These are phyloP conservation scores for Cladosporium phlei DNA, from an alignment of 2,329 filamentous ascomycete species.

Conservation along the genomic window DNA sequence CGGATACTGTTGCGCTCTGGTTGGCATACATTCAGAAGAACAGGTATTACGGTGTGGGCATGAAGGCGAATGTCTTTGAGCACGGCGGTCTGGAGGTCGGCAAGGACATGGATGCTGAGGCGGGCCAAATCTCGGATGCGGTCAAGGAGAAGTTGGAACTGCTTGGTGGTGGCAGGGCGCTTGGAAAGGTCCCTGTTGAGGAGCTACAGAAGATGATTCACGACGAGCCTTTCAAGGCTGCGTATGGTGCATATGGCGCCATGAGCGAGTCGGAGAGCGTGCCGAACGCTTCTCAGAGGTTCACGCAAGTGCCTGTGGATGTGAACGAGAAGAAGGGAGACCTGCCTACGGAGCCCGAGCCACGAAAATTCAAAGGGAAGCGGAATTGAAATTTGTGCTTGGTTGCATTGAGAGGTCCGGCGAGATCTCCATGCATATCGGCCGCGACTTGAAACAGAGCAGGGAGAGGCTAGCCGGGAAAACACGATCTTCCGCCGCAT, in stretches of 20 bases:
- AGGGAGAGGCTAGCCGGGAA: no score
- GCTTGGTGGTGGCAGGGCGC: slow-evolving; percentile 17
- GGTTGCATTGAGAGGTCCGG: no score
- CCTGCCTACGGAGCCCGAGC: no score
- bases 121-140: slow-evolving; percentile 24
- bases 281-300: slow-evolving; percentile 15
- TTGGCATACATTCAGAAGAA: slow-evolving; percentile 87
- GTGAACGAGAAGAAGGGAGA: background rate
- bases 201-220: slow-evolving; percentile 9
- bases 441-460: no score
- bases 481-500: no score
- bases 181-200: background rate
- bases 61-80: slow-evolving; percentile 98
- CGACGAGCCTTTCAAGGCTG: slow-evolving; percentile 30
- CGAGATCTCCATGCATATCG: no score
- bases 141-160: slow-evolving; percentile 27
- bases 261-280: slow-evolving; percentile 23
- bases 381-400: no score
- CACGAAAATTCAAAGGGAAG: no score
- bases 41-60: slow-evolving; percentile 90
- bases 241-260: slow-evolving; percentile 25
- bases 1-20: slow-evolving; percentile 86
- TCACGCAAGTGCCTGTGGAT: slow-evolving; percentile 1
- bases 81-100: slow-evolving; percentile 54
- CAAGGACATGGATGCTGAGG: slow-evolving; percentile 33